phyloP scores from a whole-genome alignment of 148 eudicot genomes.

The Chenopodium berlandieri region DNA sequence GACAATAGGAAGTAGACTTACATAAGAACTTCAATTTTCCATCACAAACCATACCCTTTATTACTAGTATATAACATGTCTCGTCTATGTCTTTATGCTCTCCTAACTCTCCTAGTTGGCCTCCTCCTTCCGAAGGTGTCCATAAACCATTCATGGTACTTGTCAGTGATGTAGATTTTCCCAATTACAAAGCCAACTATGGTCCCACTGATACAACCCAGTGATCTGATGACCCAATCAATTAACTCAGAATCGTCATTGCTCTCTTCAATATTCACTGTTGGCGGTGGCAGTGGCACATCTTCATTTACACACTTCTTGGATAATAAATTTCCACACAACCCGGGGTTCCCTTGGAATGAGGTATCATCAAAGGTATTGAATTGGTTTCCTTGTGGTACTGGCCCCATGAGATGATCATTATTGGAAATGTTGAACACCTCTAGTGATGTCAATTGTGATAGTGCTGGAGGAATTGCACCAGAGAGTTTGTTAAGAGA shows the following conservation, averaged over 20 bases:
- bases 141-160: conserved; percentile 25
- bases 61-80: too few relatives aligned
- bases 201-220: conserved; percentile 31
- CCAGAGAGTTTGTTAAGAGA: conserved; percentile 42
- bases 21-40: too few relatives aligned
- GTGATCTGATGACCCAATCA: conserved; percentile 30
- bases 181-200: conserved; percentile 30
- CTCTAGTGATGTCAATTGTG: conserved; percentile 29
- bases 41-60: too few relatives aligned
- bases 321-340: conserved; percentile 40
- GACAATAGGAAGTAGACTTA: too few relatives aligned
- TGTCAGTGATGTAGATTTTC: conserved; percentile 17
- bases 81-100: not conserved
- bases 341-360: conserved; percentile 28
- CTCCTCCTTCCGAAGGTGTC: conserved; percentile 20
- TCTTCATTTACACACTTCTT: conserved; percentile 11
- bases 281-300: not conserved
- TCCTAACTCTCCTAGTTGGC: conserved; percentile 2
- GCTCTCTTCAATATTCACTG: not conserved
- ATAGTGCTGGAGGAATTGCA: conserved; percentile 33
- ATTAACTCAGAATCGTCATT: conserved; percentile 1
- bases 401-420: conserved; percentile 29
- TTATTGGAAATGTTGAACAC: conserved; percentile 40
- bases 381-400: conserved; percentile 43
- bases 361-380: conserved; percentile 37